Conservation (phyloP, 306 rosid species). For the Rosa lucieae region DNA sequence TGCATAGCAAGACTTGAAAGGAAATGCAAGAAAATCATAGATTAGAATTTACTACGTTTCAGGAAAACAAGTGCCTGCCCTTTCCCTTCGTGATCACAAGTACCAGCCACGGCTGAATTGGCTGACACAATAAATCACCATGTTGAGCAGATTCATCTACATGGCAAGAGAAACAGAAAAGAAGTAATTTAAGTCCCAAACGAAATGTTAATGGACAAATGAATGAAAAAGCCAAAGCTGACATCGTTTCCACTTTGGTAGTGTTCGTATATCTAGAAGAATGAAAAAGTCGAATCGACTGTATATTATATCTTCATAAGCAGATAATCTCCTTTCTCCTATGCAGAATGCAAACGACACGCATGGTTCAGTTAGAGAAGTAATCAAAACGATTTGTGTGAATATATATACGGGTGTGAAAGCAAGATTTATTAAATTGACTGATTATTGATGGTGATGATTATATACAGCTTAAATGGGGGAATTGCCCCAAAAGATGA, state of each 20-base stretch:
- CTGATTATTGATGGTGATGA: constrained; percentile 10
- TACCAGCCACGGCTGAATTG: not conserved
- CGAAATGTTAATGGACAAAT: constrained; percentile 3
- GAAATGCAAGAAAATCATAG: not conserved
- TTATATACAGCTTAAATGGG: constrained; percentile 32
- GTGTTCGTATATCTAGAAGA: not conserved
- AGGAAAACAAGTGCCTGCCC: not conserved
- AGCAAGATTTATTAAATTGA: not conserved
- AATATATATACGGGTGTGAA: not conserved
- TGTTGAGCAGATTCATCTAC: not conserved
- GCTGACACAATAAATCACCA: not conserved
- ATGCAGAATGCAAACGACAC: not conserved
- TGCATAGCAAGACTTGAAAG: not conserved
- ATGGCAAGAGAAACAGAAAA: constrained; percentile 1
- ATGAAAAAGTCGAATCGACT: not conserved
- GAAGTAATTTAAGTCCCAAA: not conserved
- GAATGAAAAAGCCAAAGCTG: not conserved
- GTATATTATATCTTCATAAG: not conserved
- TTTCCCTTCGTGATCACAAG: not conserved
- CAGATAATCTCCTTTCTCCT: not conserved
- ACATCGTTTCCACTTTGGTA: not conserved
- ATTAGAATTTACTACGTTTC: not conserved
- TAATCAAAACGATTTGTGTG: not conserved
- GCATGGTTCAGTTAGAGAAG: not conserved
- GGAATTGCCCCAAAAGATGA: constrained; percentile 32